Evolutionary conservation across 129 eudicot species (phyloP).

Genomic region (Chrysanthemum makinoi): DNA sequence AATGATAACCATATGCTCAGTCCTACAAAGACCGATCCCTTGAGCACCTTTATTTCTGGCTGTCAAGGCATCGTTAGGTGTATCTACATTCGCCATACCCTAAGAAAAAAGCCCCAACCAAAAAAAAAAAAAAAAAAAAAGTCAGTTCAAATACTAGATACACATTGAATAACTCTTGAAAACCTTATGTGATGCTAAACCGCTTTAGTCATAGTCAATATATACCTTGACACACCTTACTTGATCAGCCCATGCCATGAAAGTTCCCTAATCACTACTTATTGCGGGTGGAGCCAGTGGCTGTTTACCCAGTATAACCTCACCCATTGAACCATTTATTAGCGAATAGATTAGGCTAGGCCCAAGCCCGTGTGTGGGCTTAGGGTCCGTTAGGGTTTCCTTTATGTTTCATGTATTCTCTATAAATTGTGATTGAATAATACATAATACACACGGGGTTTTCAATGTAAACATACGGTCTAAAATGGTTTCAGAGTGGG

Average conservation of each 20-base stretch:
- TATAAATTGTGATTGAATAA: too few species aligned
- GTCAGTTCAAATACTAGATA: conserved; percentile 12
- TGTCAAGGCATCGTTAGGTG: conserved; percentile 87
- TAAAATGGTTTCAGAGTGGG: too few species aligned
- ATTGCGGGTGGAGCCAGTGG: conserved; percentile 88
- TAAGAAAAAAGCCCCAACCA: conserved; percentile 16
- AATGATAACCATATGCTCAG: conserved; percentile 86
- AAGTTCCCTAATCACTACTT: conserved; percentile 69
- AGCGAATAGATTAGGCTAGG: too few species aligned
- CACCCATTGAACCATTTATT: conserved; percentile 83
- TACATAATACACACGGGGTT: too few species aligned
- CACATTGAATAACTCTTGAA: conserved; percentile 5
- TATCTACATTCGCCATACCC: conserved; percentile 99
- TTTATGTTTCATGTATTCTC: too few species aligned
- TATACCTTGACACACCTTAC: conserved; percentile 84
- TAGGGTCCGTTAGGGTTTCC: too few species aligned
- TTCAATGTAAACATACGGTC: too few species aligned
- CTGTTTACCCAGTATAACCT: conserved; percentile 85
- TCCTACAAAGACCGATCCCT: conserved; percentile 96
- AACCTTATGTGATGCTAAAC: neutral
- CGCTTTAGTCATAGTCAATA: neutral
- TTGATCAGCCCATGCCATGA: conserved; percentile 94
- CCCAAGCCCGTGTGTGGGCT: too few species aligned
- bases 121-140: too few species aligned
- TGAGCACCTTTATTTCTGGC: conserved; percentile 94